phyloP scores from a whole-genome alignment of 75 land plant genomes.

The Larix kaempferi region DNA sequence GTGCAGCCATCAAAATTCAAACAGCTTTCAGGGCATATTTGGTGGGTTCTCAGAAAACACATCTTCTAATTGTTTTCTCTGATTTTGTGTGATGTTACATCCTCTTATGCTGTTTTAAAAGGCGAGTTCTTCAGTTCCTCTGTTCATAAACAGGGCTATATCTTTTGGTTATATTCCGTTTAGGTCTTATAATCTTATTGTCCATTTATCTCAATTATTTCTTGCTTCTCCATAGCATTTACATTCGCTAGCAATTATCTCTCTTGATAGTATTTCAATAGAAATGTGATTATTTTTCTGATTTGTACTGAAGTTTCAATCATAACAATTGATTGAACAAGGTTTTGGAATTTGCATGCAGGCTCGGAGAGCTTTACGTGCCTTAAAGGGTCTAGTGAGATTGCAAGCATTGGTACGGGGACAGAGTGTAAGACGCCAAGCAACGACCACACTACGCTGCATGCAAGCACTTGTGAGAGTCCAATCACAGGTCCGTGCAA shows the following conservation, averaged over 20 bases:
- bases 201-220: neutral
- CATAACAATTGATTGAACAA: neutral
- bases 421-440: slow-evolving; percentile 57
- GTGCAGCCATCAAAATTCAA: slow-evolving; percentile 77
- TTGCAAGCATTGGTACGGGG: slow-evolving; percentile 89
- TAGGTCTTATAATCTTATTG: neutral
- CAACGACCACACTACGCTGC: slow-evolving; percentile 30
- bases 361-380: slow-evolving; percentile 87
- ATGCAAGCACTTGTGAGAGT: slow-evolving; percentile 50
- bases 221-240: neutral
- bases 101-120: neutral
- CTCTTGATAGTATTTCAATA: neutral
- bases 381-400: slow-evolving; percentile 75
- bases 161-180: neutral
- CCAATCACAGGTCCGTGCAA: slow-evolving; percentile 47
- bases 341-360: slow-evolving; percentile 15
- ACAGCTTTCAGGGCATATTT: slow-evolving; percentile 71
- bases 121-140: neutral
- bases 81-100: neutral
- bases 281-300: neutral
- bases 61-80: neutral
- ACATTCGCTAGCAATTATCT: neutral
- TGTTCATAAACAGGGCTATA: neutral
- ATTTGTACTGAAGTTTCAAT: neutral
- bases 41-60: slow-evolving; percentile 33